These are phyloP conservation scores for Stachybotrys elegans DNA, from an alignment of 2,329 filamentous ascomycete genomes.

Conservation along the genomic window DNA sequence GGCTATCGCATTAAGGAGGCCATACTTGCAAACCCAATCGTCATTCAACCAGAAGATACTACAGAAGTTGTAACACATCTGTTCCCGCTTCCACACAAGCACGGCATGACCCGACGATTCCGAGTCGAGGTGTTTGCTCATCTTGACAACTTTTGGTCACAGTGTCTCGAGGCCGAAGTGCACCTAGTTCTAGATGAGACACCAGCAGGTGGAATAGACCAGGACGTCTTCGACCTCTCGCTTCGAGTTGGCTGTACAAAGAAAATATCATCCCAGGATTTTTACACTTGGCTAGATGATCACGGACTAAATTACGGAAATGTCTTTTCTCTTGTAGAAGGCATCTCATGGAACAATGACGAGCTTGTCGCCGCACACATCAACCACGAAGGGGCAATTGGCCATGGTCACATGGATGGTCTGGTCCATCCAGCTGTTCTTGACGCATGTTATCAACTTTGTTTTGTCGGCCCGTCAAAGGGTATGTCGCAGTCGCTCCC, in stretches of 20 bases:
- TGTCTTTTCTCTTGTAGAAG: neutral
- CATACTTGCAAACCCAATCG: neutral
- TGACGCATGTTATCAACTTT: neutral
- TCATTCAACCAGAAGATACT: neutral
- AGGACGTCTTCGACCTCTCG: neutral
- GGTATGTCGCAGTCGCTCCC: neutral
- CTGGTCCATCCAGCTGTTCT: neutral
- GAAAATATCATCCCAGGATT: neutral
- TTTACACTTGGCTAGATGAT: neutral
- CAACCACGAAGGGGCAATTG: neutral
- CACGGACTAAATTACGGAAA: neutral
- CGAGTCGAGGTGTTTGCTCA: neutral
- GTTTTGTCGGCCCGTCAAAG: neutral
- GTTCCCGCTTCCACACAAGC: neutral
- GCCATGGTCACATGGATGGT: neutral
- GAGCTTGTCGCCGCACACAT: neutral
- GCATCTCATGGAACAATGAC: neutral
- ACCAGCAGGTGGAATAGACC: no score
- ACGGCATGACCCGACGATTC: neutral
- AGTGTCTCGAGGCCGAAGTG: neutral
- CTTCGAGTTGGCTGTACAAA: neutral
- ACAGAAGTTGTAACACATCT: neutral
- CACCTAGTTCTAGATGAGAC: no score
- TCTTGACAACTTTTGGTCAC: neutral
- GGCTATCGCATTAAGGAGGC: slow-evolving; percentile 3